Conservation (phyloP, 495 filamentous ascomycete species). For the Parathielavia appendiculata region DNA sequence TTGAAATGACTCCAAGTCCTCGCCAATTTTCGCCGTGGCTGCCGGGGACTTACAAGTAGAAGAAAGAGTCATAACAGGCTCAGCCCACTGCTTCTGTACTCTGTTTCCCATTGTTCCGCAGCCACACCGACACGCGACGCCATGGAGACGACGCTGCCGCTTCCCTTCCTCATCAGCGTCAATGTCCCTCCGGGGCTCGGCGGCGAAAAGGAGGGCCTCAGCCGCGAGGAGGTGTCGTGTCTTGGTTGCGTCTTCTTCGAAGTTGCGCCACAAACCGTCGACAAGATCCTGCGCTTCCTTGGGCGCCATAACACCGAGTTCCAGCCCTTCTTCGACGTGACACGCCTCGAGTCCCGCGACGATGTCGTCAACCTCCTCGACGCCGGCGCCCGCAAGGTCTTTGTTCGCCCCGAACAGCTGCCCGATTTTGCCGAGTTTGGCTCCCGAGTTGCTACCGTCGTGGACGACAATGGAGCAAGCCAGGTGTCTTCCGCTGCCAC, state of each 20-base stretch:
- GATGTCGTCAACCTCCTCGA: slow-evolving; percentile 79
- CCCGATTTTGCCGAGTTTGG: slow-evolving; percentile 42
- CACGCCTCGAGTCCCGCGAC: slow-evolving; percentile 57
- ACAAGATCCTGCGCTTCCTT: slow-evolving; percentile 61
- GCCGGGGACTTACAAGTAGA: slow-evolving; percentile 2
- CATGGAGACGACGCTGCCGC: slow-evolving; percentile 53
- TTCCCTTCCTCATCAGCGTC: slow-evolving; percentile 56
- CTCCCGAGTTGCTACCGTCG: slow-evolving; percentile 39
- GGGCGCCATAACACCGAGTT: slow-evolving; percentile 60
- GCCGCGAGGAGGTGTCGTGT: slow-evolving; percentile 66
- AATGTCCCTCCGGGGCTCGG: slow-evolving; percentile 49
- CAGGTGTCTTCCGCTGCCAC: slow-evolving; percentile 28
- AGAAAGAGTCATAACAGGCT: background rate
- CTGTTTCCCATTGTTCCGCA: background rate
- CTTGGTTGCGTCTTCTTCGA: slow-evolving; percentile 71
- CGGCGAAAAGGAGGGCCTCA: slow-evolving; percentile 51
- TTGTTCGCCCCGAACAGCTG: slow-evolving; percentile 65
- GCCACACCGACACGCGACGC: slow-evolving; percentile 2
- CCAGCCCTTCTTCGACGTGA: slow-evolving; percentile 70
- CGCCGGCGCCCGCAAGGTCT: slow-evolving; percentile 79
- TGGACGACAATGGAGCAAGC: slow-evolving; percentile 28
- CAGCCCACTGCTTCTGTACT: background rate
- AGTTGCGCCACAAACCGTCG: slow-evolving; percentile 51
- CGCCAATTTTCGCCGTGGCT: slow-evolving; percentile 10
- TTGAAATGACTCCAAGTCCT: slow-evolving; percentile 13